Base-by-base conservation (phyloP, 805 yeast genomes). In the Kazachstania kunashirensis region DNA sequence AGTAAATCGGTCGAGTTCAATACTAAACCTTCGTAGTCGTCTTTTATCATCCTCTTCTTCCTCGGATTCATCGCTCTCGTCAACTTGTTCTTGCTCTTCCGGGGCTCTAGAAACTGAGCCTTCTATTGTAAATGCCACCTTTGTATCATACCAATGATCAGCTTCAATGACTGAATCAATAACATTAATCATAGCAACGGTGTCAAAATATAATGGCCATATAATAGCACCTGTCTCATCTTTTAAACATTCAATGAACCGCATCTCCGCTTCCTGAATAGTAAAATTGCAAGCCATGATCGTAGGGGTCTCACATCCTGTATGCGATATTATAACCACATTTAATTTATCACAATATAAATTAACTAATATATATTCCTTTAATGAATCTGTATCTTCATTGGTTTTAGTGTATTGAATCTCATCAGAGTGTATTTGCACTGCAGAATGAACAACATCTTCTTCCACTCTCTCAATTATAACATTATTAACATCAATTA, bases 241-340 rank as follows among this genome's bases (percentile, higher is more conserved):
- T 33, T 49, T 53, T 10, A 62, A 37, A 62, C 62, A 59, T 6
- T 54, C 49, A 1, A 50, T 28, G 16, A 58, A 32, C 14, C 12
- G n/a, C n/a, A n/a, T n/a, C n/a, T n/a, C n/a, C n/a, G n/a, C n/a
- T n/a, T n/a, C n/a, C n/a, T n/a, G n/a, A n/a, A n/a, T n/a, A n/a
- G n/a, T n/a, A n/a, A 20, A 20, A 6, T 10, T 7, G 23, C 23
- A 20, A 20, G 9, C 6, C 10, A 29, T 11, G 12, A 18, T n/a
- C n/a, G n/a, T n/a, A n/a, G n/a, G n/a, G n/a, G n/a, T n/a, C n/a
- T n/a, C n/a, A n/a, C n/a, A n/a, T n/a, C n/a, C n/a, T n/a, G n/a
- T n/a, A n/a, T n/a, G n/a, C n/a, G n/a, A n/a, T n/a, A n/a, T n/a
- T n/a, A n/a, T n/a, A n/a, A n/a, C n/a, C n/a, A n/a, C n/a, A n/a